phyloP scores from a whole-genome alignment of 257 asterid genomes.

The Forsythia suspensa region DNA sequence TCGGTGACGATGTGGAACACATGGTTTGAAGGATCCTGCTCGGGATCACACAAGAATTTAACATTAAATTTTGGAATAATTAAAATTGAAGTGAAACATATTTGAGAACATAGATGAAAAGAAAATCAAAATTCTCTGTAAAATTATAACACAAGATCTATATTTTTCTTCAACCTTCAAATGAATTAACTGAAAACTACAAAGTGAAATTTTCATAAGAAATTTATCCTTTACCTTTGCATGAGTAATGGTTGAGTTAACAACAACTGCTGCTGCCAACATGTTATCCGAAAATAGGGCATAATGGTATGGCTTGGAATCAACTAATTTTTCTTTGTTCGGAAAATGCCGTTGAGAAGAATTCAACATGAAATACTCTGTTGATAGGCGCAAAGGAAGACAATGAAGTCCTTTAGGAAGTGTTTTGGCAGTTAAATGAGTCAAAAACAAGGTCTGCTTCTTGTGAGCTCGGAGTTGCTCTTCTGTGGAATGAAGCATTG shows the following conservation, averaged over 20 bases:
- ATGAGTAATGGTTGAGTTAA: slow-evolving; percentile 53
- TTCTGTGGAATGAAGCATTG: slow-evolving; percentile 63
- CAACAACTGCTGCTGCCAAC: slow-evolving; percentile 61
- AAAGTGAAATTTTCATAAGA: neutral
- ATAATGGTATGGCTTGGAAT: slow-evolving; percentile 53
- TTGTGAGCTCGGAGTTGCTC: slow-evolving; percentile 63
- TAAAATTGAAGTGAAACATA: neutral
- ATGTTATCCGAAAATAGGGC: slow-evolving; percentile 60
- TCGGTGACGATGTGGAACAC: slow-evolving; percentile 61
- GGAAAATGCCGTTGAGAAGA: slow-evolving; percentile 36
- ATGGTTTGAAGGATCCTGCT: slow-evolving; percentile 56
- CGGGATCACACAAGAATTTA: neutral
- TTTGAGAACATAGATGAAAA: too few species aligned
- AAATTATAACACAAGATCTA: neutral
- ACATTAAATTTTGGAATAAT: slow-evolving; percentile 11
- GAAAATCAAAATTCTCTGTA: too few species aligned
- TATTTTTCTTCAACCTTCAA: neutral
- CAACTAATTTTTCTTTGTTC: slow-evolving; percentile 40
- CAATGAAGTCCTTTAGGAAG: slow-evolving; percentile 69
- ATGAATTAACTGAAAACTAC: neutral
- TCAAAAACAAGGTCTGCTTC: slow-evolving; percentile 57
- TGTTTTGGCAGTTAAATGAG: slow-evolving; percentile 56
- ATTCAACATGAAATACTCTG: slow-evolving; percentile 47
- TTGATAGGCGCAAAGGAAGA: slow-evolving; percentile 58
- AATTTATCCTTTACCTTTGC: slow-evolving; percentile 34